Conservation (phyloP, 1,139 yeast genomes). For the Yamadazyma diospyri region DNA sequence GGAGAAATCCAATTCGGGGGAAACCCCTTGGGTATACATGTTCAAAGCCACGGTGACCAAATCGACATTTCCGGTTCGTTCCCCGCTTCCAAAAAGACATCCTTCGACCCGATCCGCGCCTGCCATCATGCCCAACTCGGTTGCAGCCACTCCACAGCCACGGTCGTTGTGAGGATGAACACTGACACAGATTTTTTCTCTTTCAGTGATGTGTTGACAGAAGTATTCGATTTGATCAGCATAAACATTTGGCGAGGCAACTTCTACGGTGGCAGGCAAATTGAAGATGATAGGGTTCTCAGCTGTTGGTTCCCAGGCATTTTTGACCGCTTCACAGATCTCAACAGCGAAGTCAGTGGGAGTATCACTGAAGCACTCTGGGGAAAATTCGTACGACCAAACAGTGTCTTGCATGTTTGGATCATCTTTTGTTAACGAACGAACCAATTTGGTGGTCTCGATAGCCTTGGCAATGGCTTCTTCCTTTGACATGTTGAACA, state of each 20-base stretch:
- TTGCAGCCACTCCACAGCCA: conserved; percentile 51
- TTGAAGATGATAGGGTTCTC: conserved; percentile 44
- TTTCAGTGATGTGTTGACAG: conserved; percentile 36
- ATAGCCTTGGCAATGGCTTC: conserved; percentile 81
- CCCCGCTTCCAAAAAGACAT: conserved; percentile 49
- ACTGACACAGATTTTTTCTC: conserved; percentile 44
- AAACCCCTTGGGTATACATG: conserved; percentile 44
- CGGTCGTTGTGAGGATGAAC: conserved; percentile 50
- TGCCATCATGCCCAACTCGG: conserved; percentile 46
- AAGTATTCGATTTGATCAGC: conserved; percentile 51
- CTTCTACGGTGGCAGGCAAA: conserved; percentile 50
- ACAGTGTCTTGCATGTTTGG: conserved; percentile 66
- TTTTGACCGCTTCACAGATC: conserved; percentile 58
- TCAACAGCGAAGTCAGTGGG: conserved; percentile 77
- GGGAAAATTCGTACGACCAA: conserved; percentile 93
- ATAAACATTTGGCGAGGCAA: conserved; percentile 46
- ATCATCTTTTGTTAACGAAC: conserved; percentile 84
- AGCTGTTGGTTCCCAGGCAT: conserved; percentile 44
- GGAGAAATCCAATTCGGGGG: conserved; percentile 44
- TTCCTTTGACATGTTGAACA: conserved; percentile 78
- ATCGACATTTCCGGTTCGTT: conserved; percentile 50
- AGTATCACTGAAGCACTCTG: conserved; percentile 92
- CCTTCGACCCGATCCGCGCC: conserved; percentile 53
- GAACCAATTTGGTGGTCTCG: conserved; percentile 74
- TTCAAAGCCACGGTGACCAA: conserved; percentile 47